Conservation (phyloP, 179 eudicot genomes). For the Amaranthus tricolor region DNA sequence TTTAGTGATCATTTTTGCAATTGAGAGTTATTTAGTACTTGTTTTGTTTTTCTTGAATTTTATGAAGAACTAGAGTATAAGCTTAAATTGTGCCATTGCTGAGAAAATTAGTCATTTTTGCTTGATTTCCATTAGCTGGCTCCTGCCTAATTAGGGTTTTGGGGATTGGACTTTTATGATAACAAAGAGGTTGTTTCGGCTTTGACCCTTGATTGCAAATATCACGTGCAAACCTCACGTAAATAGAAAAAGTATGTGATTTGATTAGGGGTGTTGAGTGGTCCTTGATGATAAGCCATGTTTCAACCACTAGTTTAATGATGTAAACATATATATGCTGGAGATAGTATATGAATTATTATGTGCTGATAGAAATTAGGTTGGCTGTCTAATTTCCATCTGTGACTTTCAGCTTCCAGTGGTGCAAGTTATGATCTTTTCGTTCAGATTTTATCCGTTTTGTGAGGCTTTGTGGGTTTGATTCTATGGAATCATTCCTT, state of each 20-base stretch:
- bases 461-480: background rate
- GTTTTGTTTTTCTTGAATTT: background rate
- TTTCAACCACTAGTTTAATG: background rate
- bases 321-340: background rate
- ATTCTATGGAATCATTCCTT: background rate
- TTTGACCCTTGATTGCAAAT: background rate
- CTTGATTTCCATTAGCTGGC: background rate
- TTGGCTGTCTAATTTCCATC: background rate
- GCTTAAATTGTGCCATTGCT: background rate
- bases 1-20: background rate
- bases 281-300: background rate
- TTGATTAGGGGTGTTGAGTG: background rate
- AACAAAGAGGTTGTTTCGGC: background rate
- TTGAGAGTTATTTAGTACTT: background rate
- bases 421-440: background rate
- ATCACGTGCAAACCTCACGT: no score
- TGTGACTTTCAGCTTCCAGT: conserved; percentile 2
- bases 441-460: background rate
- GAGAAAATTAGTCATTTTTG: no score
- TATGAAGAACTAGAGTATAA: background rate
- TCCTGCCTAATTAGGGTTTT: no score
- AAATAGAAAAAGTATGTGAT: background rate
- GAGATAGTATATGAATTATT: no score
- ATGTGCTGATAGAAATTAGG: background rate
- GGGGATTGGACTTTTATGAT: no score